phyloP scores from a whole-genome alignment of 2,329 filamentous ascomycete species.

The Microsporum audouinii region DNA sequence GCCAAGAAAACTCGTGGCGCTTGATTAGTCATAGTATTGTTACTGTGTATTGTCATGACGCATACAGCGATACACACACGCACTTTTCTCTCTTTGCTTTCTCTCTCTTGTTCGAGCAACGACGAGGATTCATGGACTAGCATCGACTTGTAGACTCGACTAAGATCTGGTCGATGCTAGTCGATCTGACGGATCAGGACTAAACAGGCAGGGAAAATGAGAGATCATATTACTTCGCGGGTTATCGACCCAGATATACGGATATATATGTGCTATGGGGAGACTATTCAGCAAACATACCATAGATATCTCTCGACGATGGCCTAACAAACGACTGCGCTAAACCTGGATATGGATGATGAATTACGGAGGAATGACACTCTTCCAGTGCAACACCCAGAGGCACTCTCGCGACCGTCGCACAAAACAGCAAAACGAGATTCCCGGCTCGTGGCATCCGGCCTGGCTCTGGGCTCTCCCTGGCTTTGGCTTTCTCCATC shows the following conservation, averaged over 20 bases:
- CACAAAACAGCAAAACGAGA: slow-evolving; percentile 2
- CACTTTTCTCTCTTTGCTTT: too few species aligned
- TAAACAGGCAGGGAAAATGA: not conserved
- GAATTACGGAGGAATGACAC: not conserved
- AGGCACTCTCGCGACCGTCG: not conserved
- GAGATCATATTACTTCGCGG: not conserved
- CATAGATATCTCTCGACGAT: too few species aligned
- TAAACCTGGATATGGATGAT: not conserved
- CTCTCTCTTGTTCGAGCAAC: not conserved
- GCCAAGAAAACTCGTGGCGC: slow-evolving; percentile 1
- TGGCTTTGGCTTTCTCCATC: not conserved
- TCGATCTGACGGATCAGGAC: not conserved
- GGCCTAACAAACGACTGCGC: not conserved
- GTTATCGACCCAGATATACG: too few species aligned
- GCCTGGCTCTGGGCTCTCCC: not conserved
- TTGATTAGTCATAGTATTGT: not conserved
- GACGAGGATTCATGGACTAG: too few species aligned
- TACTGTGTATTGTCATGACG: not conserved
- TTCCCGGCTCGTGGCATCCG: not conserved
- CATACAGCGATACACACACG: too few species aligned
- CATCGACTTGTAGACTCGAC: too few species aligned
- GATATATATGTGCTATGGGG: too few species aligned
- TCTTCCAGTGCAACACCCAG: not conserved
- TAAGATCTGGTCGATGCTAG: not conserved
- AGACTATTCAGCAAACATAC: too few species aligned